Evolutionary conservation across 1,284 basidiomycete genomes (phyloP), one percentile per base, ranked within the genome.

Genomic region (Fistulinella staudtii): DNA sequence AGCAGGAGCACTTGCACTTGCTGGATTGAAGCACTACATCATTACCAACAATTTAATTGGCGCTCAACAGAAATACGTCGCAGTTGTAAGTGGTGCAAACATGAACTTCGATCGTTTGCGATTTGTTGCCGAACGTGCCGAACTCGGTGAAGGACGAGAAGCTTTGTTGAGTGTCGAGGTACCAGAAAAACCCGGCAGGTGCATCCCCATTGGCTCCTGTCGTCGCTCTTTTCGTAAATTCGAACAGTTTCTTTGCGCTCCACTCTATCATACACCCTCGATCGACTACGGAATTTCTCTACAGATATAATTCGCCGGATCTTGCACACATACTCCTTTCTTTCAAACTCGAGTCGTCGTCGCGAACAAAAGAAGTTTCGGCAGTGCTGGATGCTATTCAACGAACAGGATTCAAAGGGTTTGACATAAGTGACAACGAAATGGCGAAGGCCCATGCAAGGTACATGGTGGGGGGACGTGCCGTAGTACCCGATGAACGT

Each of bases 71-170:
- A 83, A 80, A 49, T 97, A 94, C 54, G 92, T 98, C 27, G 93
- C 82, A 2, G 83, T 98, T 42, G 75, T 99, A 51, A 93, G 89
- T 53, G 96, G 96, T 23, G 96, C 96, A 13, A 99, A 99, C 69
- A 97, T 99, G 92, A 98, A 99, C 72, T 99, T 99, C 68, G 89
- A 92, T 53, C 80, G 96, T 21, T 68, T 99, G 36, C 80, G 96
- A 7, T 99, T 99, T 61, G 95, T 99, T 20, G 89, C 96, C 13
- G 96, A 99, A 63, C 91, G 96, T 46, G 96, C 96, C 14, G 93
- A 97, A 65, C 75, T 99, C 25, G 96, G 96, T 55, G 96, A 99
- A 68, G 85, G 94, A 27, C 80, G 89, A 43, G 96, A 99, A 67
- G 95, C 89, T 0, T 74, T 99, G 42, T 75, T 99, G 52, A 90